Evolutionary conservation across 768 basidiomycete genomes (phyloP).

Genomic region (Epithele typhae): DNA sequence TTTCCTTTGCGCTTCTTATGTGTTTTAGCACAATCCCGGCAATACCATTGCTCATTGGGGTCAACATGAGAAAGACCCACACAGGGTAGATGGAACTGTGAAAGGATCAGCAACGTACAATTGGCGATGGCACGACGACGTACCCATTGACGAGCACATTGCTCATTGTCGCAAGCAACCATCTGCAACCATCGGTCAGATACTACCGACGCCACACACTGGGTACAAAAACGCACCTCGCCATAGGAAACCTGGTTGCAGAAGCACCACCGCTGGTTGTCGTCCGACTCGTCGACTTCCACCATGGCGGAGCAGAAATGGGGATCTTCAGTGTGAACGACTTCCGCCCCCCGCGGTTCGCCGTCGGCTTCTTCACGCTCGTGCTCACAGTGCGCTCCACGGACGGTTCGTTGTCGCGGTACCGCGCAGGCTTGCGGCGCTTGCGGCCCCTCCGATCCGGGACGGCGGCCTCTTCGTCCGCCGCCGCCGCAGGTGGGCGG

Average conservation of each 20-base stretch:
- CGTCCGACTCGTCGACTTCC: too few relatives aligned
- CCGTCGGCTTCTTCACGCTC: too few relatives aligned
- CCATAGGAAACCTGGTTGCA: slow-evolving; percentile 80
- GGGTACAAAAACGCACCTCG: slow-evolving; percentile 43
- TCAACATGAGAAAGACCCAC: slow-evolving; percentile 54
- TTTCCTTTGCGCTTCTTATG: slow-evolving; percentile 18
- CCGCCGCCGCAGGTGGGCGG: too few relatives aligned
- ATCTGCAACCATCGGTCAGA: slow-evolving; percentile 54
- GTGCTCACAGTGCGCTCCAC: too few relatives aligned
- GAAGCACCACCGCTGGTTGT: slow-evolving; percentile 70
- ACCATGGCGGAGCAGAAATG: too few relatives aligned
- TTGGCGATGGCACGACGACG: slow-evolving; percentile 24
- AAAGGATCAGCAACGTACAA: not conserved
- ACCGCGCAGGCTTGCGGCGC: too few relatives aligned
- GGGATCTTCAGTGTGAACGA: too few relatives aligned
- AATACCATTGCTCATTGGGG: slow-evolving; percentile 67
- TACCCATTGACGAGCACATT: slow-evolving; percentile 82
- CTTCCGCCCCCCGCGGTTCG: too few relatives aligned
- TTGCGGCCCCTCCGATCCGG: too few relatives aligned
- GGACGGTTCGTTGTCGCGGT: too few relatives aligned
- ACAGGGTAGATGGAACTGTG: slow-evolving; percentile 71
- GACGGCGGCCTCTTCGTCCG: too few relatives aligned
- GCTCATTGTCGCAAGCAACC: slow-evolving; percentile 78
- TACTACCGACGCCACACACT: too few relatives aligned
- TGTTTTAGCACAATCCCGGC: slow-evolving; percentile 47